A percentile compares a stretch with the other conserved stretches of the same genome.
These are phyloP conservation scores for Cucurbita ficifolia DNA, from an alignment of 306 rosid species.

Conservation along the genomic window DNA sequence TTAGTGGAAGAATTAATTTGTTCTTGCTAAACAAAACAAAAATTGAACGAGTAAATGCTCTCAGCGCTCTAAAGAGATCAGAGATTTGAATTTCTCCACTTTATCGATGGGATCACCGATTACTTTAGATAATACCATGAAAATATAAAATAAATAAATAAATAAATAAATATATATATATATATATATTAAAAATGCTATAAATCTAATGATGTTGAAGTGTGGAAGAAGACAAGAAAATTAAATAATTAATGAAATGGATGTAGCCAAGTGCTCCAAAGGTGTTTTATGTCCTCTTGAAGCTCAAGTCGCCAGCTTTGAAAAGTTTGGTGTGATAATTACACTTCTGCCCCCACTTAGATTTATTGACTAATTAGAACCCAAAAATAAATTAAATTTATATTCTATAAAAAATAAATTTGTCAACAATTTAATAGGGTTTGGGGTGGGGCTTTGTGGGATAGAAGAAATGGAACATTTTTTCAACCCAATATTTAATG, in stretches of 20 bases:
- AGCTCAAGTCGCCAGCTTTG: neutral
- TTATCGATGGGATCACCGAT: no score
- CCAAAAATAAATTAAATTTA: neutral
- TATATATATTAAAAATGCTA: neutral
- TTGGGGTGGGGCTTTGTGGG: neutral
- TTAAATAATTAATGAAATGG: neutral
- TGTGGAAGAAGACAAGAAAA: neutral
- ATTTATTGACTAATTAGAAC: neutral
- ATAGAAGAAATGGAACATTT: neutral
- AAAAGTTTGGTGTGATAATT: neutral
- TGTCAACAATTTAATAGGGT: neutral
- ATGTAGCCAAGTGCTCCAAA: neutral
- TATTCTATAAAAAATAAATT: no score
- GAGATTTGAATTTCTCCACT: no score
- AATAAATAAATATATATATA: no score
- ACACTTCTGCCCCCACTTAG: neutral
- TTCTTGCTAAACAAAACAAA: no score
- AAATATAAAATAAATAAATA: neutral
- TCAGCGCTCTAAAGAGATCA: no score
- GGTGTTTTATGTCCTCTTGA: neutral
- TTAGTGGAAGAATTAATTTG: no score
- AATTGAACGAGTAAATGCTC: no score
- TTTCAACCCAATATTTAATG: neutral
- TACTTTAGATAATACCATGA: neutral
- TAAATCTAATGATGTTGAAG: neutral